Conservation (phyloP, 78 protist species). For the Polysphondylium violaceum region DNA sequence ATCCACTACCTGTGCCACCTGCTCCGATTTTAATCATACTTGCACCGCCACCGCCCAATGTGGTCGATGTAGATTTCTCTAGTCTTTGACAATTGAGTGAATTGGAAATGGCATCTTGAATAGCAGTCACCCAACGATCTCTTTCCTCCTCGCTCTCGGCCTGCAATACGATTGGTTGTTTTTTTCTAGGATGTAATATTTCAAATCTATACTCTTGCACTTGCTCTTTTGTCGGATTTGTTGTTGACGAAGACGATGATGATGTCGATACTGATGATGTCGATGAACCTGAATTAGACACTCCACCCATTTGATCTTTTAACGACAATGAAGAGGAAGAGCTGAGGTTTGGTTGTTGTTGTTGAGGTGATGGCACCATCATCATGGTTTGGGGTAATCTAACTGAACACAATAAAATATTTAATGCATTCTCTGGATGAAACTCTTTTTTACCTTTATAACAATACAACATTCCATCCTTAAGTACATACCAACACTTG, state of each 20-base stretch:
- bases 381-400: constrained; percentile 44
- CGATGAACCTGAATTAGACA: too few relatives aligned
- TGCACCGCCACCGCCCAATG: neutral
- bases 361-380: constrained; percentile 2
- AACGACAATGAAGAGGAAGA: neutral
- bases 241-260: neutral
- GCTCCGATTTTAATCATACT: neutral
- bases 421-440: constrained; percentile 77
- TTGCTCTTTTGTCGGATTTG: too few relatives aligned
- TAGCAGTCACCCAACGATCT: constrained; percentile 74
- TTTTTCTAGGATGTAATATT: constrained; percentile 71
- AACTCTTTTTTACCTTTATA: constrained; percentile 74
- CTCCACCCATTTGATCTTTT: neutral
- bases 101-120: constrained; percentile 78
- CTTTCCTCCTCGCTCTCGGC: constrained; percentile 76
- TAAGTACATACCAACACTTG: constrained; percentile 78
- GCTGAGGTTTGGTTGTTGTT: neutral
- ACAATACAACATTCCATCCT: constrained; percentile 80
- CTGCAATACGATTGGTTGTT: constrained; percentile 76
- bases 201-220: constrained; percentile 58
- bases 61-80: constrained; percentile 11
- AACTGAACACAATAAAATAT: constrained; percentile 71
- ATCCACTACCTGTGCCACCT: neutral
- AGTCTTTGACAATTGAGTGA: constrained; percentile 47
- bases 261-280: too few relatives aligned